phyloP scores from a whole-genome alignment of 2,329 filamentous ascomycete genomes.

The Trichoderma afroharzianum region DNA sequence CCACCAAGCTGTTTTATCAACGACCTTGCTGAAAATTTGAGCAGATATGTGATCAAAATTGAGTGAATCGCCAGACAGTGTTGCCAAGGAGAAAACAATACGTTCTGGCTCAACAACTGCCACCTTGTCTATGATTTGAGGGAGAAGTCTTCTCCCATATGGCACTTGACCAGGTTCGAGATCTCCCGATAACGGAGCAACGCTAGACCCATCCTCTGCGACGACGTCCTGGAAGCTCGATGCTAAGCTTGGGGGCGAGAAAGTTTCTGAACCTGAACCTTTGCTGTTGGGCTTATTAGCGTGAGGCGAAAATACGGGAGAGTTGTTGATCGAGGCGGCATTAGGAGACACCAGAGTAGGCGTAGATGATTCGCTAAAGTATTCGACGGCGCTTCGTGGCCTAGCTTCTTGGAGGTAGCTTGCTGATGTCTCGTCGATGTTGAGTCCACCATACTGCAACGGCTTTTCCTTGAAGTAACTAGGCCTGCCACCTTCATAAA shows the following conservation, averaged over 20 bases:
- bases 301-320: not conserved
- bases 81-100: not conserved
- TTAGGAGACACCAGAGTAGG: not conserved
- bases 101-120: not conserved
- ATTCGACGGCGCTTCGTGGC: not conserved
- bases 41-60: not conserved
- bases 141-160: not conserved
- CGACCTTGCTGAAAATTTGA: not conserved
- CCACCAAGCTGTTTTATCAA: not conserved
- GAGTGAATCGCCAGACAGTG: not conserved
- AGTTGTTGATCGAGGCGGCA: conserved; percentile 17
- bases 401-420: not conserved
- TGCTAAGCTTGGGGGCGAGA: not conserved
- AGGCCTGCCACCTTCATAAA: conserved; percentile 24
- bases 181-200: not conserved
- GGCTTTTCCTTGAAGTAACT: conserved; percentile 17
- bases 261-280: not conserved
- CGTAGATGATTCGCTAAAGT: not conserved
- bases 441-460: not conserved
- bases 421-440: not conserved
- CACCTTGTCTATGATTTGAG: not conserved
- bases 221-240: not conserved
- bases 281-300: no score
- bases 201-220: not conserved
- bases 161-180: not conserved